phyloP scores from a whole-genome alignment of 148 eudicot species.

The Selenicereus undatus region DNA sequence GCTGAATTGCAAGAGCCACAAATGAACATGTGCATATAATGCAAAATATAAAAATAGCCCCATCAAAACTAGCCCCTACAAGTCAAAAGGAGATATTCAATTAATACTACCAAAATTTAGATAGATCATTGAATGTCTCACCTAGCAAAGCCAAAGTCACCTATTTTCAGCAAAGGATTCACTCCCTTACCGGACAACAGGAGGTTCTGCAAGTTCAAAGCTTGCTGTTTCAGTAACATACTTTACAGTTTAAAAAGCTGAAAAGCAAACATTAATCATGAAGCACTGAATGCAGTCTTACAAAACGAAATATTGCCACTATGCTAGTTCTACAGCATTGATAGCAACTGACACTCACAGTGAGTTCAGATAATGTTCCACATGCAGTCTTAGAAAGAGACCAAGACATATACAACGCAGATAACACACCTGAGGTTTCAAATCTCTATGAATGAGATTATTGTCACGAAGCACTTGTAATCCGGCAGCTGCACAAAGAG shows the following conservation, averaged over 20 bases:
- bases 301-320: background rate
- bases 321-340: background rate
- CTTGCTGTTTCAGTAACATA: background rate
- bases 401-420: background rate
- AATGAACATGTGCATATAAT: background rate
- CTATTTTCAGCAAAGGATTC: slow-evolving; percentile 50
- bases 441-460: slow-evolving; percentile 52
- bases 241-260: background rate
- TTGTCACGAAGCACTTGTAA: slow-evolving; percentile 48
- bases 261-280: background rate
- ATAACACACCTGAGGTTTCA: slow-evolving; percentile 48
- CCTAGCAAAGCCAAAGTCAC: slow-evolving; percentile 68
- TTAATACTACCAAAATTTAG: background rate
- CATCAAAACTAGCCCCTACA: background rate
- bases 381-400: background rate
- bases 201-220: slow-evolving; percentile 42
- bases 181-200: slow-evolving; percentile 41
- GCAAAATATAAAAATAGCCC: background rate
- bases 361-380: background rate
- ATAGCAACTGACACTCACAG: background rate
- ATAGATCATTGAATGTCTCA: slow-evolving; percentile 16
- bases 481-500: slow-evolving; percentile 45
- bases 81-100: background rate
- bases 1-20: background rate
- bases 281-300: background rate